phyloP scores from a whole-genome alignment of 1,284 basidiomycete genomes.

The Ustilago esculenta region DNA sequence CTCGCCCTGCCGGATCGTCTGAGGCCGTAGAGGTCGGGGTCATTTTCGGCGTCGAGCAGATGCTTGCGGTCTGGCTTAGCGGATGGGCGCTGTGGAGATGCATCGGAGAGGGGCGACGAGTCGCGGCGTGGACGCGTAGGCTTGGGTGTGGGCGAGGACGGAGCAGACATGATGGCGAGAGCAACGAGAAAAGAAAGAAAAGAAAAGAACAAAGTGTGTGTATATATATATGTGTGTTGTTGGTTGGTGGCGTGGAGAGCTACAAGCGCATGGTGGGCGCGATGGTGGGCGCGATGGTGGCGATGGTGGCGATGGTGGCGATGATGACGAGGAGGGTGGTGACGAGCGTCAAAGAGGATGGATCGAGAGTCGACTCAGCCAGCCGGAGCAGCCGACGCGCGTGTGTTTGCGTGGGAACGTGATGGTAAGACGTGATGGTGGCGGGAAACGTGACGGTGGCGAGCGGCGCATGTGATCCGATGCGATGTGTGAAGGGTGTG shows the following conservation, averaged over 20 bases:
- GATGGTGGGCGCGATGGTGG: slow-evolving; percentile 17
- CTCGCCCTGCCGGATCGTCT: slow-evolving; percentile 67
- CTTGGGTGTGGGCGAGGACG: slow-evolving; percentile 12
- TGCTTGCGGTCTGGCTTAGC: slow-evolving; percentile 44
- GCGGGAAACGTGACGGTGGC: no score
- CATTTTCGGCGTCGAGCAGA: slow-evolving; percentile 54
- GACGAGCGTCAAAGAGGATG: no score
- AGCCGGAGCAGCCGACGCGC: no score
- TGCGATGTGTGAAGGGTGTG: no score
- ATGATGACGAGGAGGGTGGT: neutral
- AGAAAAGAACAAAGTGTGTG: no score
- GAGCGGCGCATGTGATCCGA: no score
- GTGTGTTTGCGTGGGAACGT: no score
- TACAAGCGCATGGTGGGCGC: slow-evolving; percentile 21
- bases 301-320: slow-evolving; percentile 16
- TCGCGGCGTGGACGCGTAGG: slow-evolving; percentile 29
- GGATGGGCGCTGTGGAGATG: slow-evolving; percentile 35
- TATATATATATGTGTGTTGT: no score
- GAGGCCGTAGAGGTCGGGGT: slow-evolving; percentile 67
- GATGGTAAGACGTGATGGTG: no score
- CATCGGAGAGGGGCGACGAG: slow-evolving; percentile 42
- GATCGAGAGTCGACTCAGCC: slow-evolving; percentile 20
- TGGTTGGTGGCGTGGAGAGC: neutral
- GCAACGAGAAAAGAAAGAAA: no score
- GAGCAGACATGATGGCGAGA: no score